Evolutionary conservation across 2,329 filamentous ascomycete species (phyloP).

Genomic region (Gaeumannomyces sp.): DNA sequence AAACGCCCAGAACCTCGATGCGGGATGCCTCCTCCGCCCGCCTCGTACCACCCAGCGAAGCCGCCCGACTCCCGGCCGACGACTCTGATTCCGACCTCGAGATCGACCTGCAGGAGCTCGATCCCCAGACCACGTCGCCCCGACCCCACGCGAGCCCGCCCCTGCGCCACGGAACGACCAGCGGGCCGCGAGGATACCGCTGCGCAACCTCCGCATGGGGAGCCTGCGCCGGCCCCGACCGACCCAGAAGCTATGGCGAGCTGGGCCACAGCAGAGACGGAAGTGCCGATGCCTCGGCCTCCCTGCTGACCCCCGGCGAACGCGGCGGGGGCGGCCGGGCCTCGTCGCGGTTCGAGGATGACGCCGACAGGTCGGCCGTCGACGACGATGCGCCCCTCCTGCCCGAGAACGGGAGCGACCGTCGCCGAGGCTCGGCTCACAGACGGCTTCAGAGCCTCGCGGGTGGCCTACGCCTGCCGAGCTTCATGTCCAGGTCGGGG

Average conservation of each 20-base stretch:
- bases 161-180: slow-evolving; percentile 26
- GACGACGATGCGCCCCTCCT: slow-evolving; percentile 74
- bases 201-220: slow-evolving; percentile 64
- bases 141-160: slow-evolving; percentile 35
- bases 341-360: slow-evolving; percentile 6
- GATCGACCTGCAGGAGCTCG: slow-evolving; percentile 73
- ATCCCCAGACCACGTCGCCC: slow-evolving; percentile 44
- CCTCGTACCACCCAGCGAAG: slow-evolving; percentile 46
- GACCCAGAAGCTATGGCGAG: slow-evolving; percentile 52
- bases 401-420: slow-evolving; percentile 29
- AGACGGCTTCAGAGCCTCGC: slow-evolving; percentile 38
- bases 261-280: slow-evolving; percentile 50
- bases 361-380: slow-evolving; percentile 22
- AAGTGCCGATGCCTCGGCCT: slow-evolving; percentile 59
- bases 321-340: slow-evolving; percentile 37
- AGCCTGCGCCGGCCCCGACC: slow-evolving; percentile 51
- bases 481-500: slow-evolving; percentile 52
- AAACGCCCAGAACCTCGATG: slow-evolving; percentile 17
- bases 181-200: slow-evolving; percentile 56
- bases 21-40: slow-evolving; percentile 51
- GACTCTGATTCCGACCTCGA: slow-evolving; percentile 76
- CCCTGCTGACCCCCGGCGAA: slow-evolving; percentile 43
- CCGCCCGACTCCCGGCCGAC: slow-evolving; percentile 58
- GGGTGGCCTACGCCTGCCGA: slow-evolving; percentile 55
- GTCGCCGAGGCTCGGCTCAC: slow-evolving; percentile 30